Percentiles rank a stretch among this genome's conserved stretches.
These are phyloP conservation scores for Cokeromyces recurvatus DNA, from an alignment of 371 early-diverging fungal species.

Conservation along the genomic window DNA sequence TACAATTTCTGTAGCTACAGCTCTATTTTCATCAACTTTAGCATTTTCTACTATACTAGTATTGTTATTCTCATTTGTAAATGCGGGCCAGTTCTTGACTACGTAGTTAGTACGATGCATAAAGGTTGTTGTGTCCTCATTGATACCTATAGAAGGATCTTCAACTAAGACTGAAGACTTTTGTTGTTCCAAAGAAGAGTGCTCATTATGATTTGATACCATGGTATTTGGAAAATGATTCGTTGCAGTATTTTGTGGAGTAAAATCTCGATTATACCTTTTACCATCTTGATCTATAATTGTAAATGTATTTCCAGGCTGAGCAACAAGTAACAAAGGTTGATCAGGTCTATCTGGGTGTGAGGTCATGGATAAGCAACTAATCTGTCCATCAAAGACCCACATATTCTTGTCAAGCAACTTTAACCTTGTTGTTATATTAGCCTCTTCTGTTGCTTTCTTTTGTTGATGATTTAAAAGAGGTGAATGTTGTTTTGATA, in stretches of 20 bases:
- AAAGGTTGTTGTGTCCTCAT: constrained; percentile 10
- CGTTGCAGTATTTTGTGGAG: constrained; percentile 18
- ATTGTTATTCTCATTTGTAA: constrained; percentile 29
- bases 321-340: constrained; percentile 54
- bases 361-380: constrained; percentile 31
- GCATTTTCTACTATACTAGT: background rate
- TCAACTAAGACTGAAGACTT: background rate
- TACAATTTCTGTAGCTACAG: constrained; percentile 58
- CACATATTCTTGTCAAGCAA: constrained; percentile 52
- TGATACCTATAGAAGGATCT: background rate
- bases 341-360: constrained; percentile 39
- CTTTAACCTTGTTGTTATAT: constrained; percentile 5
- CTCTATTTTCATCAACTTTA: constrained; percentile 25
- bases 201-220: too few species aligned
- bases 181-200: background rate
- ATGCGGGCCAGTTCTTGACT: constrained; percentile 35
- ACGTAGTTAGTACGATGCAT: constrained; percentile 35
- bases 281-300: constrained; percentile 56
- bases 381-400: constrained; percentile 60
- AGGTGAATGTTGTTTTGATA: background rate
- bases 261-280: constrained; percentile 46
- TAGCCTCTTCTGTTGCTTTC: background rate
- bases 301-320: constrained; percentile 58
- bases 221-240: background rate
- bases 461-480: background rate